Conservation (phyloP, 176 grass and related monocot genomes). For the Phyllostachys edulis region DNA sequence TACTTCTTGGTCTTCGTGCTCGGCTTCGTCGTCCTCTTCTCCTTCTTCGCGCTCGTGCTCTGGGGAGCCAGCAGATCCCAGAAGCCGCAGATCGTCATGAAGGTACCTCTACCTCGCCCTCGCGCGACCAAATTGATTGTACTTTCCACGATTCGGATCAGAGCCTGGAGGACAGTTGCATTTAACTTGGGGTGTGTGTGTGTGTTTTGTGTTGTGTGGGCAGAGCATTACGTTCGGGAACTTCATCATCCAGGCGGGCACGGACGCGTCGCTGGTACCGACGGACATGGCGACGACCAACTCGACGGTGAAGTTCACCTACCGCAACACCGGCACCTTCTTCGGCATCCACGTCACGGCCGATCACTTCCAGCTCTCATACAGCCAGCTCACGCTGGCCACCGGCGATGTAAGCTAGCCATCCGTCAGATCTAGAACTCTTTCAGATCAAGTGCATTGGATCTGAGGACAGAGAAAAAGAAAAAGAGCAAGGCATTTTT, state of each 20-base stretch:
- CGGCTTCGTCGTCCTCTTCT: constrained; percentile 66
- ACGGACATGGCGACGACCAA: constrained; percentile 97
- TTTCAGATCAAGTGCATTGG: background rate
- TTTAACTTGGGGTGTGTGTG: background rate
- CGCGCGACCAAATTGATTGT: no score
- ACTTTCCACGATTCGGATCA: background rate
- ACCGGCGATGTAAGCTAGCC: constrained; percentile 51
- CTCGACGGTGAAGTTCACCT: constrained; percentile 71
- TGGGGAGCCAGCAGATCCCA: constrained; percentile 89
- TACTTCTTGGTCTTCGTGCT: constrained; percentile 61
- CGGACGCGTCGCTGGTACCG: constrained; percentile 92
- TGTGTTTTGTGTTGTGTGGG: background rate
- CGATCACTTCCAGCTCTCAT: constrained; percentile 51
- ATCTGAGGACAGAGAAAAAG: background rate
- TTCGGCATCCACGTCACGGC: constrained; percentile 82
- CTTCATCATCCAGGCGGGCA: constrained; percentile 96
- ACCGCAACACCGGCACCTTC: constrained; percentile 89
- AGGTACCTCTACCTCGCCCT: constrained; percentile 18
- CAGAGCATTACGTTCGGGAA: constrained; percentile 78
- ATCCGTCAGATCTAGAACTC: background rate
- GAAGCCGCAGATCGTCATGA: constrained; percentile 67
- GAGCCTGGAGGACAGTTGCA: background rate
- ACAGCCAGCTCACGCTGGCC: constrained; percentile 73
- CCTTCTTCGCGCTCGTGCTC: constrained; percentile 95
- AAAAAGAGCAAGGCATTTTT: background rate